Evolutionary conservation across 2,329 filamentous ascomycete genomes (phyloP).

Genomic region (Hirsutella rhossiliensis): DNA sequence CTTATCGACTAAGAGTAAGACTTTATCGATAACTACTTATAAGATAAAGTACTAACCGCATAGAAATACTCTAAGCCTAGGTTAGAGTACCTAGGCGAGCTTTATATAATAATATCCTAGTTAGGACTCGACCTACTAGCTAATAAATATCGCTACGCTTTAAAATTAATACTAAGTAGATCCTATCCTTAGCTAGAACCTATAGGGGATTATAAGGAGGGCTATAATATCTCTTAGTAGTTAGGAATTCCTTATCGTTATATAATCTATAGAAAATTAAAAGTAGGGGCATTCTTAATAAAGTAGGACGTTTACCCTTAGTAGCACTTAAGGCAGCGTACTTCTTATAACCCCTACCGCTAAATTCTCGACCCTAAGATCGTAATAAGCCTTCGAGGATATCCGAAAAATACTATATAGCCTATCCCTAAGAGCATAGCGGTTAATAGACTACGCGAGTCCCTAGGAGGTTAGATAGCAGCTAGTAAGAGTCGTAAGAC

Average conservation of each 20-base stretch:
- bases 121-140: neutral
- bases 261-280: neutral
- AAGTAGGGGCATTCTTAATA: neutral
- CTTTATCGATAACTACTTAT: neutral
- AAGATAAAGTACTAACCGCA: neutral
- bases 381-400: neutral
- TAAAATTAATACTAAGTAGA: neutral
- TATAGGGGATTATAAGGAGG: neutral
- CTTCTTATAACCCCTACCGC: conserved; percentile 1
- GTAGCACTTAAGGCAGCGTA: conserved; percentile 2
- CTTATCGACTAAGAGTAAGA: too few relatives aligned
- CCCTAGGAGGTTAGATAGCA: neutral
- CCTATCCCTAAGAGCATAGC: conserved; percentile 1
- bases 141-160: neutral
- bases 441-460: neutral
- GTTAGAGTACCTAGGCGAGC: too few relatives aligned
- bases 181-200: neutral
- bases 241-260: too few relatives aligned
- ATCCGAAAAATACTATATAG: conserved; percentile 2
- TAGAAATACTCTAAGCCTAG: neutral
- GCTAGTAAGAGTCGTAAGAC: too few relatives aligned
- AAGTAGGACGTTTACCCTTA: conserved; percentile 1
- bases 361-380: too few relatives aligned
- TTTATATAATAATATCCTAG: too few relatives aligned
- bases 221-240: neutral